Conservation (phyloP, 2,329 filamentous ascomycete species). For the Fusarium sp. region DNA sequence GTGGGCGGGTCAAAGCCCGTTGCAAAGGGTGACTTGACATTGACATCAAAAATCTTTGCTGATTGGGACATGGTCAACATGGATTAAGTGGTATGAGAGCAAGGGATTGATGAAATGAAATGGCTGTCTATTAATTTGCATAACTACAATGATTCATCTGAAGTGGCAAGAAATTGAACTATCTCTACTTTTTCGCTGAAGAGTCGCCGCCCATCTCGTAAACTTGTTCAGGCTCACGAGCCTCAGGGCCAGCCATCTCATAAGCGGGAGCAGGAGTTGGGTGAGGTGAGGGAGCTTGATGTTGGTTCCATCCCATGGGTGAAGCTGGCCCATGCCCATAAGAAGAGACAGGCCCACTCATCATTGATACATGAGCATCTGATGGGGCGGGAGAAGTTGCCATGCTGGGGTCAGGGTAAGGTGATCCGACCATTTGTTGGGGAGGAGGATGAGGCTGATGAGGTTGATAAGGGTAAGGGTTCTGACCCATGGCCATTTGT, state of each 20-base stretch:
- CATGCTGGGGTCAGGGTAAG: neutral
- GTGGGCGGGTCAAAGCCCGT: neutral
- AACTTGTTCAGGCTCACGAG: neutral
- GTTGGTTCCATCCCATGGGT: neutral
- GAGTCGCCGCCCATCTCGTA: neutral
- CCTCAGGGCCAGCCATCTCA: neutral
- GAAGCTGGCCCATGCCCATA: neutral
- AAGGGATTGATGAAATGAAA: neutral
- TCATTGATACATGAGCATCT: neutral
- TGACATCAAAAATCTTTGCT: neutral
- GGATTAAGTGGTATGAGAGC: neutral
- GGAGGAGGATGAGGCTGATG: neutral
- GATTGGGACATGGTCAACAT: constrained; percentile 4
- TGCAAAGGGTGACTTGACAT: neutral
- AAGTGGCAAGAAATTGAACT: neutral
- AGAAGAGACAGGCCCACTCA: neutral
- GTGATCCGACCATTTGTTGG: neutral
- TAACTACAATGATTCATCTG: neutral
- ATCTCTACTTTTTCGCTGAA: neutral
- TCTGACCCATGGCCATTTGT: neutral
- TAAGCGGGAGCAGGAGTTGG: neutral
- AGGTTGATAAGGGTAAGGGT: neutral
- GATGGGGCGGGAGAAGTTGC: neutral
- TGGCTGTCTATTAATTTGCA: neutral
- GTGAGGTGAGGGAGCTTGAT: neutral